Percentiles rank a stretch among this genome's conserved stretches.
Evolutionary conservation across 2,329 filamentous ascomycete genomes (phyloP).

Genomic region (Aspergillus jensenii): DNA sequence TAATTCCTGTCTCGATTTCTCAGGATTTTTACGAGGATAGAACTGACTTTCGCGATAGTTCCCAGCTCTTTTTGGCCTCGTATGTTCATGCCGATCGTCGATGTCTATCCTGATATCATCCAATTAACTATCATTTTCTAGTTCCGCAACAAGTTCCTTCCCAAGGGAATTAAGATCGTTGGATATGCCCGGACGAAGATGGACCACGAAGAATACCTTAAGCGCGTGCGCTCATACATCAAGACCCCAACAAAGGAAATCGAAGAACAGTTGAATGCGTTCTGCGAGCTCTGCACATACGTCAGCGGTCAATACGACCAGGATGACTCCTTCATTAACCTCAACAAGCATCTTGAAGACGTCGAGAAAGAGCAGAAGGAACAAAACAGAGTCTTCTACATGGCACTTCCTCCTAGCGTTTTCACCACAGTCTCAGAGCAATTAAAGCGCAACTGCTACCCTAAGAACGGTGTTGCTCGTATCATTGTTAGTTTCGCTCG

Average conservation of each 20-base stretch:
- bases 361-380: slow-evolving; percentile 80
- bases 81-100: slow-evolving; percentile 54
- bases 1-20: slow-evolving; percentile 14
- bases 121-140: slow-evolving; percentile 40
- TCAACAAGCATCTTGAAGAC: slow-evolving; percentile 82
- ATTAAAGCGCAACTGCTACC: slow-evolving; percentile 96
- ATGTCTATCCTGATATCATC: background rate
- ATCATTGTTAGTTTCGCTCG: slow-evolving; percentile 70
- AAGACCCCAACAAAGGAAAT: slow-evolving; percentile 98
- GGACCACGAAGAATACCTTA: slow-evolving; percentile 94
- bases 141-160: slow-evolving; percentile 99
- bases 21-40: slow-evolving; percentile 8
- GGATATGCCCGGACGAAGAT: slow-evolving; percentile 99
- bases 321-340: slow-evolving; percentile 85
- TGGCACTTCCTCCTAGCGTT: slow-evolving; percentile 95
- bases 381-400: slow-evolving; percentile 95
- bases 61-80: slow-evolving; percentile 93
- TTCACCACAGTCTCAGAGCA: slow-evolving; percentile 98
- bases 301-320: slow-evolving; percentile 97
- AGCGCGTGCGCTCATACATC: slow-evolving; percentile 95
- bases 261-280: slow-evolving; percentile 90
- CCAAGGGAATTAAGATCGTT: slow-evolving; percentile 91
- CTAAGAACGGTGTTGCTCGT: slow-evolving; percentile 81
- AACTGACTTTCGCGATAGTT: slow-evolving; percentile 59
- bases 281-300: slow-evolving; percentile 85